A percentile compares a stretch with the other conserved stretches of the same genome.
Conservation (phyloP, 2,329 filamentous ascomycete species). For the Trichophyton mentagrophytes region DNA sequence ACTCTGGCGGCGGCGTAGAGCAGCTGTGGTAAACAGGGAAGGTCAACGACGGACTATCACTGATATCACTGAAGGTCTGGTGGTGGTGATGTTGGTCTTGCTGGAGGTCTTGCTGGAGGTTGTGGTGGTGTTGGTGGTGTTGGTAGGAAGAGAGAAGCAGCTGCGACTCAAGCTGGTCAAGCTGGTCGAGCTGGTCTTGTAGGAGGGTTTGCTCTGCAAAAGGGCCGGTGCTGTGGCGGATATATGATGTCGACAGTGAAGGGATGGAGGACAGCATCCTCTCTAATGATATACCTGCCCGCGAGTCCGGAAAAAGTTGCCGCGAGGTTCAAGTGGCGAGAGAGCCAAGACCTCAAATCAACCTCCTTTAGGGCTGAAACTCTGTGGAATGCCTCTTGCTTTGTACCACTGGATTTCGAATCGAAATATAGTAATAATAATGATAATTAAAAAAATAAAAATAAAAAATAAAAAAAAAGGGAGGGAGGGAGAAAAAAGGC, state of each 20-base stretch:
- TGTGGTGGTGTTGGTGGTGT: conserved; percentile 1
- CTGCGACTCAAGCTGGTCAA: neutral
- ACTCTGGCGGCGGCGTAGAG: conserved; percentile 7
- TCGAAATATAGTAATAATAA: neutral
- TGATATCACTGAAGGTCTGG: neutral
- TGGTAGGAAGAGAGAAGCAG: neutral
- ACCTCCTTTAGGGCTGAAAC: neutral
- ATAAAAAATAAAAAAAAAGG: neutral
- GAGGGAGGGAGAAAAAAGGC: neutral
- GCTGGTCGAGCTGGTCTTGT: neutral
- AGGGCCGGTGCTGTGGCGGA: conserved; percentile 3
- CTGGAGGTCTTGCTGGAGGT: neutral
- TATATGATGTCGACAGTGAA: conserved; percentile 1
- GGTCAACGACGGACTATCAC: neutral
- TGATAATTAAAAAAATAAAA: neutral
- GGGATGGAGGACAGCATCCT: conserved; percentile 3
- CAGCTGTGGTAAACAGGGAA: neutral
- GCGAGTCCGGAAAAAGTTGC: neutral
- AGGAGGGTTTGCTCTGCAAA: neutral
- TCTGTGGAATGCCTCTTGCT: neutral
- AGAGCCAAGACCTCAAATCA: neutral
- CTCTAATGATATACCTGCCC: neutral
- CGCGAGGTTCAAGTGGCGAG: conserved; percentile 4
- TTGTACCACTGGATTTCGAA: neutral
- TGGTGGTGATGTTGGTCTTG: neutral